Conservation (phyloP, 371 early-diverging fungal genomes). For the Lichtheimia ramosa region DNA sequence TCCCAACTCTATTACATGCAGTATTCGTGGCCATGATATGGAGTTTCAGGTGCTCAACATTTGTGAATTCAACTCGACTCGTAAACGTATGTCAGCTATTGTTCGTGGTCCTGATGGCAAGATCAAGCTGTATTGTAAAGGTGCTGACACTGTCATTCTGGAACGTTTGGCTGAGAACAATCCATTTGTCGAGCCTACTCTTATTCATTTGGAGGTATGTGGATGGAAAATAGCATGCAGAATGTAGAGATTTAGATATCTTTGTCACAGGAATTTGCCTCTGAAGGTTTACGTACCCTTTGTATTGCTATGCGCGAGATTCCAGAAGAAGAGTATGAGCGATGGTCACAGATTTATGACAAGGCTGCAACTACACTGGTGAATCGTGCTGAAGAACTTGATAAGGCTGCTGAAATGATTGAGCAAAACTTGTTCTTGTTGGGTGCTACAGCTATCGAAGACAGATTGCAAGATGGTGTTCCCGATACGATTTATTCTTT, state of each 20-base stretch:
- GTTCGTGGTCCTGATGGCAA: conserved; percentile 89
- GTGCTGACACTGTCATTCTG: conserved; percentile 97
- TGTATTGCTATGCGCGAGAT: conserved; percentile 94
- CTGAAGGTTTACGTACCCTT: conserved; percentile 91
- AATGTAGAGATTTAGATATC: neutral
- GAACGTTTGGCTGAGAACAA: conserved; percentile 84
- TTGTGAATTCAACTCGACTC: conserved; percentile 96
- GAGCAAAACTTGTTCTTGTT: conserved; percentile 89
- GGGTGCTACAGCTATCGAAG: conserved; percentile 99
- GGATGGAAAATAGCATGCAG: neutral
- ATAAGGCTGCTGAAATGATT: conserved; percentile 92
- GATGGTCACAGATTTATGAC: conserved; percentile 83
- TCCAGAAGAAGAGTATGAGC: conserved; percentile 82
- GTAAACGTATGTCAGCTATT: conserved; percentile 96
- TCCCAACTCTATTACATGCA: conserved; percentile 84
- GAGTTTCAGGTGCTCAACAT: conserved; percentile 91
- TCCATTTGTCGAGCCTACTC: conserved; percentile 77
- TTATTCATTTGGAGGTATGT: conserved; percentile 68
- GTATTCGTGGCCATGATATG: conserved; percentile 59
- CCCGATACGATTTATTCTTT: conserved; percentile 96
- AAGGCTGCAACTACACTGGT: conserved; percentile 88
- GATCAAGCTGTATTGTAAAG: conserved; percentile 95
- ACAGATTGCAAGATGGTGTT: conserved; percentile 97
- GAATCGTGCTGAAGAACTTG: conserved; percentile 85
- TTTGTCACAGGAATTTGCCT: conserved; percentile 70